Evolutionary conservation across 306 rosid species (phyloP), one percentile per base, ranked within the genome.

Genomic region (Prosopis cineraria): DNA sequence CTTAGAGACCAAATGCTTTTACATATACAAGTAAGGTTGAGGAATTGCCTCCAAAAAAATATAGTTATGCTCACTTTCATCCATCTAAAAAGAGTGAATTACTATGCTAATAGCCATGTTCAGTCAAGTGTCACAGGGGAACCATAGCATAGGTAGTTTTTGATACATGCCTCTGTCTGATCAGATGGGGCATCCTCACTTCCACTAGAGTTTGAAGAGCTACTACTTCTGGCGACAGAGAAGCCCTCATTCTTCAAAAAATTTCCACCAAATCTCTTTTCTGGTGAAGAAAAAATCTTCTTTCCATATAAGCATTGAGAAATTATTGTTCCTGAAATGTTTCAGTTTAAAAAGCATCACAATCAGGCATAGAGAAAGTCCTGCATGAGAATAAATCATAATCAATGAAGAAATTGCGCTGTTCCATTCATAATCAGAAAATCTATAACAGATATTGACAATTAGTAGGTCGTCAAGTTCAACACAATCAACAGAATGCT

Each of bases 191-290:
- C 87, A 36, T 87, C 89, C 45, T 77, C 50, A 22, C 48, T 82
- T 73, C 81, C 82, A 70, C 65, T 81, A 48, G 97, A 73, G 80
- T 91, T 84, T 9, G 94, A 86, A 72, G 96, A 90, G 80, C 62
- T 74, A 76, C 82, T 82, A 55, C 85, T 72, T 80, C 80, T 81
- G 53, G 79, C 76, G 50, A 86, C 76, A 82, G 76, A 83, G 36
- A 73, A 55, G 48, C 66, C 72, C 56, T 24, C 77, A 68, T 73
- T 86, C 73, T 60, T 87, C 14, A 72, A 50, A 53, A 78, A 30
- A 5, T 70, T 72, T 55, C 65, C 45, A 8, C 65, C 30, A 37
- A 68, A 77, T 70, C 81, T 79, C 63, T 81, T 87, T 40, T 36
- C 81, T n/a, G 82, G 30, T 34, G 85, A 79, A 83, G 78, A 14